Base-by-base conservation (phyloP, 2,329 filamentous ascomycete genomes). In the Cytospora chrysosperma region DNA sequence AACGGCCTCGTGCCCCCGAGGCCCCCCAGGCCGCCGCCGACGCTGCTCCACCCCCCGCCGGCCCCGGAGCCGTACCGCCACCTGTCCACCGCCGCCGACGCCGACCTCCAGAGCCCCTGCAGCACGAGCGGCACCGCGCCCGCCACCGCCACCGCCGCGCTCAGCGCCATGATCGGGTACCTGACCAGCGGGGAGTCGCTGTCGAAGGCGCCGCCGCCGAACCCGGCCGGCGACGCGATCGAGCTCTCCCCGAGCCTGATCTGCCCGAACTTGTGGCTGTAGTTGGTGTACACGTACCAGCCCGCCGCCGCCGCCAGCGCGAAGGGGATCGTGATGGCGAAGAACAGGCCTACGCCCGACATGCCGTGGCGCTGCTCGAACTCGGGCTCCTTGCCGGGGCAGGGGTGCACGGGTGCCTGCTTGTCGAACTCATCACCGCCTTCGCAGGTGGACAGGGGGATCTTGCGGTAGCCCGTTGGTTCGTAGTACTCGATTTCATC, bases 261-360 rank as follows among this genome's bases (percentile, higher is more conserved):
- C 73, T 94, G 89, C 13, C 95, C 95, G 73, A 98, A 96, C 74
- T 96, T 96, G 75, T 88, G 87, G 70, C 88, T 88, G 91, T 92
- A 97, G 76, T 91, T 91, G 65, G 81, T 85, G 81, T 88, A 97
- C 24, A 94, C 88, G 76, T 88, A 97, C 81, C 91, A 97, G 47
- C 95, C 95, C 17, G 89, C 82, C 5, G 81, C 88, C 1, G 79
- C 84, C 1, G 95, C 94, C 0, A 88, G 78, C 1, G 77, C 82
- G 64, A 98, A 82, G 0, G 94, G 93, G 5, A 94, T 78, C 10
- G 92, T 76, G 59, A 98, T 86, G 57, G 92, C 91, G 68, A 98
- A 89, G 84, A 98, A 96, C 63, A 99, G 84, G 40, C 82, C 90
- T 51, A 89, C 80, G 27, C 87, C 91, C 17, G 88, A 87, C 9